phyloP scores from a whole-genome alignment of 441 rosid species.

The Rhodomyrtus psidioides region DNA sequence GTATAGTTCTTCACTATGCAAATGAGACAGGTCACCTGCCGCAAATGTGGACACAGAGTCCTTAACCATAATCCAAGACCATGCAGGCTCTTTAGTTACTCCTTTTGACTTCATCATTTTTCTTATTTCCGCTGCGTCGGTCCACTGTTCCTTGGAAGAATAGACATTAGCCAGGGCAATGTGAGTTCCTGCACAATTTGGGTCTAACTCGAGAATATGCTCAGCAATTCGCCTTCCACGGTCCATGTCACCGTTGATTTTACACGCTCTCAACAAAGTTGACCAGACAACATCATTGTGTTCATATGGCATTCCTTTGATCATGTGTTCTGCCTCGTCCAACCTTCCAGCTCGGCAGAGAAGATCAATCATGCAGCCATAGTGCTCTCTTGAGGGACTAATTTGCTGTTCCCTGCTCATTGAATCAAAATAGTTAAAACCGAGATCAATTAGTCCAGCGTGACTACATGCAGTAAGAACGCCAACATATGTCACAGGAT shows the following conservation, averaged over 20 bases:
- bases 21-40: slow-evolving; percentile 55
- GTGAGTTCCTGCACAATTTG: slow-evolving; percentile 66
- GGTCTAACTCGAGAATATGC: slow-evolving; percentile 58
- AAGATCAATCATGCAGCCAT: slow-evolving; percentile 90
- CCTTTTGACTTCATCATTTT: slow-evolving; percentile 68
- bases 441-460: slow-evolving; percentile 64
- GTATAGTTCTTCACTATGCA: slow-evolving; percentile 38
- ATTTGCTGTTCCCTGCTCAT: slow-evolving; percentile 42
- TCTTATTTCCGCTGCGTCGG: slow-evolving; percentile 61
- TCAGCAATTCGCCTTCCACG: slow-evolving; percentile 58
- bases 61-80: slow-evolving; percentile 64
- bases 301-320: slow-evolving; percentile 58
- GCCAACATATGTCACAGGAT: slow-evolving; percentile 68
- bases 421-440: slow-evolving; percentile 61
- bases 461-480: slow-evolving; percentile 78
- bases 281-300: slow-evolving; percentile 84
- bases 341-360: slow-evolving; percentile 71
- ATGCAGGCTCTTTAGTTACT: slow-evolving; percentile 71
- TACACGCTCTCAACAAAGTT: slow-evolving; percentile 68
- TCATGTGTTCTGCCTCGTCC: slow-evolving; percentile 71
- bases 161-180: slow-evolving; percentile 75
- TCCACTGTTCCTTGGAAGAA: slow-evolving; percentile 62
- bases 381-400: slow-evolving; percentile 69
- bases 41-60: slow-evolving; percentile 46
- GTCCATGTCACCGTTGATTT: slow-evolving; percentile 50